Base-by-base conservation (phyloP, 129 eudicot genomes). In the Rutidosis leptorrhynchoides region DNA sequence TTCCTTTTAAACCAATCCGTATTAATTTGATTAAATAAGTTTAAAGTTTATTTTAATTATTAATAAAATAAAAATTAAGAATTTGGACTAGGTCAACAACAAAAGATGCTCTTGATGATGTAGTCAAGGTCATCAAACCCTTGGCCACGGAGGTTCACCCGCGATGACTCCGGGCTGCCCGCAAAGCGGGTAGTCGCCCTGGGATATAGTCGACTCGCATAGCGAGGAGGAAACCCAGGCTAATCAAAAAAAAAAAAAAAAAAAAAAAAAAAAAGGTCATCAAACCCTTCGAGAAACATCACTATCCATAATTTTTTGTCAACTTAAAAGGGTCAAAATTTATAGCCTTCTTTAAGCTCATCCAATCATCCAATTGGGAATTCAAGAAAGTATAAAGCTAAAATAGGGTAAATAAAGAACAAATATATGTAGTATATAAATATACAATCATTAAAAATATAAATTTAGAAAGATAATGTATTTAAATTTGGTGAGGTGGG, bases 91-190 rank as follows among this genome's bases (percentile, higher is more conserved):
- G 49, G 68, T 75, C 74, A 75, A 75, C 68, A 64, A 19, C 35
- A 51, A 58, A 67, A 67, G 74, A 75, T 67, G 69, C 79, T 67
- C 64, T 58, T 57, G 67, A 67, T 67, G 69, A 59, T 67, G 79
- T 58, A 67, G 74, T 75, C 74, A 75, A 58, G 79, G 79, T 75
- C 79, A 37, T 74, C 67, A 65, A 65, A n/a, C n/a, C n/a, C n/a
- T n/a, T n/a, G n/a, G n/a, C n/a, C n/a, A n/a, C n/a, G n/a, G n/a
- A n/a, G n/a, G n/a, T n/a, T n/a, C n/a, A n/a, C n/a, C n/a, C n/a
- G n/a, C n/a, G n/a, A n/a, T n/a, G n/a, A n/a, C n/a, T n/a, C n/a
- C n/a, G n/a, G n/a, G n/a, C n/a, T n/a, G n/a, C n/a, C n/a, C n/a
- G n/a, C n/a, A n/a, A n/a, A n/a, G n/a, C n/a, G n/a, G n/a, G n/a